Evolutionary conservation across 2,329 filamentous ascomycete species (phyloP).

Genomic region (Spiromastix sp.): DNA sequence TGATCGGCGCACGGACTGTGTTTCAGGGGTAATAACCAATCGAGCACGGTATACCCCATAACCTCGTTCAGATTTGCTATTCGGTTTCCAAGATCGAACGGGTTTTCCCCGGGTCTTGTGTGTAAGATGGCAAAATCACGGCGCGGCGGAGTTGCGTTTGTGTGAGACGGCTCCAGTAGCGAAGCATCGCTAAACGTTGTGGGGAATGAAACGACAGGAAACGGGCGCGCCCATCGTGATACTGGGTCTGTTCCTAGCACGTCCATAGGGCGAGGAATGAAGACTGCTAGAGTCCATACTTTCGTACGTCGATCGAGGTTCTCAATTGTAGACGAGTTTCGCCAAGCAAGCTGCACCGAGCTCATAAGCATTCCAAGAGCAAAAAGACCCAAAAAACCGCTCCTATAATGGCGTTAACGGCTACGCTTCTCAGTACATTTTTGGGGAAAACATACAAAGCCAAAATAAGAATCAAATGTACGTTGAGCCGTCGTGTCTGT

Average conservation of each 20-base stretch:
- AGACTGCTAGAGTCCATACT: slow-evolving; percentile 64
- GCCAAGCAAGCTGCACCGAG: slow-evolving; percentile 56
- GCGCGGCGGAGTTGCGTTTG: slow-evolving; percentile 23
- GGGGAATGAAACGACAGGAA: slow-evolving; percentile 26
- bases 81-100: slow-evolving; percentile 63
- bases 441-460: slow-evolving; percentile 45
- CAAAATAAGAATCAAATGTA: slow-evolving; percentile 56
- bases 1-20: slow-evolving; percentile 65
- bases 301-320: slow-evolving; percentile 52
- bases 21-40: slow-evolving; percentile 73
- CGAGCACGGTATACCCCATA: slow-evolving; percentile 60
- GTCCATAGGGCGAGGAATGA: slow-evolving; percentile 44
- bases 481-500: slow-evolving; percentile 37
- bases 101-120: slow-evolving; percentile 66
- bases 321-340: slow-evolving; percentile 80
- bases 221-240: slow-evolving; percentile 22
- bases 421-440: too few relatives aligned
- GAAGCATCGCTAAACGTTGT: slow-evolving; percentile 16
- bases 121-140: slow-evolving; percentile 71
- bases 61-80: slow-evolving; percentile 65
- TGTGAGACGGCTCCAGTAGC: slow-evolving; percentile 6
- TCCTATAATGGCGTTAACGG: slow-evolving; percentile 26
- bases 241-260: slow-evolving; percentile 25
- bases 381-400: slow-evolving; percentile 71
- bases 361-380: slow-evolving; percentile 64